Percentiles rank a stretch among this genome's conserved stretches.
phyloP scores from a whole-genome alignment of 768 basidiomycete genomes.

The Rhizopogon sp. region DNA sequence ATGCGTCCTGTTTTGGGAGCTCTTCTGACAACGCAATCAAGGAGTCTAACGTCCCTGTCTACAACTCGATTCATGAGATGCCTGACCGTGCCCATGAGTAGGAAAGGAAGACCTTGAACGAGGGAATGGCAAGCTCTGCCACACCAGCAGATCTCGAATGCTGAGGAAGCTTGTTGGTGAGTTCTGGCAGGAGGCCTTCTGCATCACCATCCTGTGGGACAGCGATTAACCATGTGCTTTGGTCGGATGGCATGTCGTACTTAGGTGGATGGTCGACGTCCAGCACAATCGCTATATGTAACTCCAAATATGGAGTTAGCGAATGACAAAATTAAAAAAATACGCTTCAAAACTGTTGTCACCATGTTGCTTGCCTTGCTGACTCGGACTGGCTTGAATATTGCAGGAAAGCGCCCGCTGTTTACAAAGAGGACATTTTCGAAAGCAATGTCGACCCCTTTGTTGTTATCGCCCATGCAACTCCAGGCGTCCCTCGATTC shows the following conservation, averaged over 20 bases:
- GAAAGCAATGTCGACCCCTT: conserved; percentile 33
- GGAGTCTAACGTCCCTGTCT: conserved; percentile 93
- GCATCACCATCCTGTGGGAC: conserved; percentile 85
- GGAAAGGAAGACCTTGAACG: conserved; percentile 74
- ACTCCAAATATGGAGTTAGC: conserved; percentile 9
- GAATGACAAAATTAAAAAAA: conserved; percentile 11
- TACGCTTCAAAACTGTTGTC: conserved; percentile 2
- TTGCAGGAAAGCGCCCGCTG: not conserved
- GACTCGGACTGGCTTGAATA: conserved; percentile 5
- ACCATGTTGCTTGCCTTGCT: conserved; percentile 4
- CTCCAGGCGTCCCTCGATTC: conserved; percentile 30
- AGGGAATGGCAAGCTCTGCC: conserved; percentile 69
- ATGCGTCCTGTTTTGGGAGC: conserved; percentile 84
- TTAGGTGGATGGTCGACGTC: conserved; percentile 5
- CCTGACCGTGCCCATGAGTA: not conserved
- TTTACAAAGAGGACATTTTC: conserved; percentile 31
- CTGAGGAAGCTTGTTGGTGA: conserved; percentile 55
- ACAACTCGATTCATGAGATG: conserved; percentile 12
- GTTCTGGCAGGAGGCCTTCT: conserved; percentile 64
- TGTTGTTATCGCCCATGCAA: conserved; percentile 49
- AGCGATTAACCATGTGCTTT: conserved; percentile 90
- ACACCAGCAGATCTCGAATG: conserved; percentile 51
- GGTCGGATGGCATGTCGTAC: conserved; percentile 85
- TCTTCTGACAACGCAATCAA: conserved; percentile 88
- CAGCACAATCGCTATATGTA: not conserved